Percentiles rank a stretch among this genome's conserved stretches.
Conservation (phyloP, 2,329 filamentous ascomycete genomes). For the Botrytis squamosa region DNA sequence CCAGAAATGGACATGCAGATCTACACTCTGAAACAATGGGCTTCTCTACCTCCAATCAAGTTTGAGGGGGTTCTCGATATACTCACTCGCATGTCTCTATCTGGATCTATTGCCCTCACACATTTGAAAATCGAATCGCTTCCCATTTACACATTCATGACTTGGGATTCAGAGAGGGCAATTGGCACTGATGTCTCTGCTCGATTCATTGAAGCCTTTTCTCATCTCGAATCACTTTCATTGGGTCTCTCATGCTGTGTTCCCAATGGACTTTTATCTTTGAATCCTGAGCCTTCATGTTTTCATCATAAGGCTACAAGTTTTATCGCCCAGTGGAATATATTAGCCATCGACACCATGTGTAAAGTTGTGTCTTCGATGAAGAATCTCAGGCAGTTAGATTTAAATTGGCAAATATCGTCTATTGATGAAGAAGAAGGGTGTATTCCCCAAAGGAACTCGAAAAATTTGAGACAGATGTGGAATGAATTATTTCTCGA, state of each 20-base stretch:
- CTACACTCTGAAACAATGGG: background rate
- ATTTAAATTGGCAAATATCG: background rate
- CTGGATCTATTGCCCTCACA: background rate
- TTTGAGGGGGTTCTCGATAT: background rate
- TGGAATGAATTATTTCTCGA: background rate
- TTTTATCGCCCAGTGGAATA: background rate
- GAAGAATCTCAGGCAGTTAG: background rate
- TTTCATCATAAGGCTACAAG: background rate
- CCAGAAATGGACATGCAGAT: background rate
- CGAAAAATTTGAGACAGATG: background rate
- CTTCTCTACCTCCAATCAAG: too few species aligned
- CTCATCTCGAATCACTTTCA: background rate
- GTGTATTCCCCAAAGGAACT: background rate
- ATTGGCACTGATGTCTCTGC: background rate
- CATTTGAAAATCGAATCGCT: background rate
- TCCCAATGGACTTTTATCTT: background rate
- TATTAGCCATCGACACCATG: background rate
- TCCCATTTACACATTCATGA: background rate
- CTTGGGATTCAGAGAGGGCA: background rate
- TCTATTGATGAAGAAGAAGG: background rate
- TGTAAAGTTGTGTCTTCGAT: background rate
- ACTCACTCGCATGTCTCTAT: background rate
- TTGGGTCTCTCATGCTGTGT: background rate
- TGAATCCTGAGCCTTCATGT: background rate
- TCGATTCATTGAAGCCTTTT: background rate